Evolutionary conservation across 805 yeast genomes (phyloP), one percentile per base, ranked within the genome.

Genomic region (Schwanniomyces occidentalis): DNA sequence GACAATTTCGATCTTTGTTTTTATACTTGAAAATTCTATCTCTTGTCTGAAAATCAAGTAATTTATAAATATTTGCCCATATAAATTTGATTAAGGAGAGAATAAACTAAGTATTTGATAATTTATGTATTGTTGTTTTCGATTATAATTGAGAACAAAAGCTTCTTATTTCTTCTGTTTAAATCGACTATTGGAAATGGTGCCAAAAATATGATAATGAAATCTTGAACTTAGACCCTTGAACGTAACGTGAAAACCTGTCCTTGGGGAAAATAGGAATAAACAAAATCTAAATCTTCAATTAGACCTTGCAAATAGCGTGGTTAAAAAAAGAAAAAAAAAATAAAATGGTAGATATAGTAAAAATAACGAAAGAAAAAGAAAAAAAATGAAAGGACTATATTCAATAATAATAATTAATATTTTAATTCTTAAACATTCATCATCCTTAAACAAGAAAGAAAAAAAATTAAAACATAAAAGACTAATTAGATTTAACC

Each of bases 291-390:
- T n/a, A n/a, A n/a, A n/a, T n/a, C n/a, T n/a, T n/a, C n/a, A n/a
- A n/a, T n/a, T n/a, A n/a, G n/a, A n/a, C n/a, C n/a, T n/a, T n/a
- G n/a, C 34, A 22, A 30, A 30, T 15, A 22, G 23, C 21, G 16
- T 9, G 9, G 10, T 10, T 16, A 30, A 30, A 21, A 14, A 28
- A 7, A 16, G 17, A 4, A 28, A 28, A 27, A 12, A 20, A 30
- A 30, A 5, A 6, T 30, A 13, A 23, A 13, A 21, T 21, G 23
- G 8, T 23, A 21, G 27, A 20, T 22, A 24, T 20, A 34, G 30
- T 19, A n/a, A 27, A 27, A 15, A 28, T 18, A 34, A 34, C 28
- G 34, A 29, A 34, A 26, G 30, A 24, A 16, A 29, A 17, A 23
- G 23, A 22, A 34, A 34, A 24, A 24, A 24, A 34, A 24, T 14